A percentile compares a stretch with the other conserved stretches of the same genome.
Evolutionary conservation across 2,329 filamentous ascomycete genomes (phyloP).

Genomic region (Arthrinium puccinioides): DNA sequence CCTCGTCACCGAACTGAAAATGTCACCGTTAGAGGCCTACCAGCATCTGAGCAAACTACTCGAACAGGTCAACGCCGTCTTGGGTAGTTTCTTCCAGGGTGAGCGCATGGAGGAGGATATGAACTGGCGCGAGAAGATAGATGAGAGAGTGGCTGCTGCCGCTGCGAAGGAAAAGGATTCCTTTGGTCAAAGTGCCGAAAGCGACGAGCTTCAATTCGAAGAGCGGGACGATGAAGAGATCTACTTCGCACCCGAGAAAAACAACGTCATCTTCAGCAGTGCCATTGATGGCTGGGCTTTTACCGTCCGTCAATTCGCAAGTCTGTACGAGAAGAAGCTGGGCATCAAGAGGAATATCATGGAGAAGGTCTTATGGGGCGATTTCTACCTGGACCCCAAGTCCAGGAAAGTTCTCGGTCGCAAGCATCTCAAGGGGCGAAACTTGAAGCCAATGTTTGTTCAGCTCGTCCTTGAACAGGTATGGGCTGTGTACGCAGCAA

Average conservation of each 20-base stretch:
- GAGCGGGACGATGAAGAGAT: conserved; percentile 94
- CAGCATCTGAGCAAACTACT: conserved; percentile 81
- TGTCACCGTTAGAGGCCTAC: conserved; percentile 86
- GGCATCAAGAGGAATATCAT: conserved; percentile 83
- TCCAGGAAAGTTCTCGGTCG: conserved; percentile 85
- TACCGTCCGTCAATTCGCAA: conserved; percentile 88
- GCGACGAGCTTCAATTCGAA: conserved; percentile 66
- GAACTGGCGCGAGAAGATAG: conserved; percentile 89
- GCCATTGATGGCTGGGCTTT: conserved; percentile 99
- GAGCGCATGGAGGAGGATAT: conserved; percentile 98
- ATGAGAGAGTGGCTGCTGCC: conserved; percentile 71
- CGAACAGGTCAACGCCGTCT: conserved; percentile 94
- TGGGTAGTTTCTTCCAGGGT: conserved; percentile 95
- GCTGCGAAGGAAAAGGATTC: conserved; percentile 50
- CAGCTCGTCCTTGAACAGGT: conserved; percentile 92
- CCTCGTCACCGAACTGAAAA: conserved; percentile 86
- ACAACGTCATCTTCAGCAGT: conserved; percentile 98
- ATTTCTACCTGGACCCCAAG: conserved; percentile 93
- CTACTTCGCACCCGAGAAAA: conserved; percentile 96
- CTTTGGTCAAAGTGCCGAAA: conserved; percentile 42
- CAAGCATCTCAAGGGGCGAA: conserved; percentile 88
- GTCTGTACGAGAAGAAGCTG: conserved; percentile 91
- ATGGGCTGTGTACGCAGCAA: conserved; percentile 93
- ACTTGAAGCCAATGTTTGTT: conserved; percentile 94
- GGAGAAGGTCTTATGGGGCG: conserved; percentile 95